Conservation (phyloP, 441 rosid species). For the Codiaeum variegatum region DNA sequence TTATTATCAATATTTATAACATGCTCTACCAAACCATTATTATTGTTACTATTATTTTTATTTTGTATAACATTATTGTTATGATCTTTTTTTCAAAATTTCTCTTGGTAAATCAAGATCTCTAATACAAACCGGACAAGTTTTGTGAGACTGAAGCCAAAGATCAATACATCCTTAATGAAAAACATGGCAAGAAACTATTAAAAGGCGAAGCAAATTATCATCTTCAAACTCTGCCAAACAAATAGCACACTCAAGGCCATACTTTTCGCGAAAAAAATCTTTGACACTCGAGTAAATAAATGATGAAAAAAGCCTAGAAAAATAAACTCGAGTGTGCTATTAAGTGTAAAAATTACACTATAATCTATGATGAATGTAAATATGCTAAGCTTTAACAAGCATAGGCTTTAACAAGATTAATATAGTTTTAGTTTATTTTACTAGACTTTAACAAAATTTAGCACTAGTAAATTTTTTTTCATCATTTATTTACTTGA, state of each 20-base stretch:
- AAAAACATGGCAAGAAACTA: conserved; percentile 69
- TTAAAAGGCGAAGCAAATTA: conserved; percentile 56
- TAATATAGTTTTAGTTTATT: too few relatives aligned
- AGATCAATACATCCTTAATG: conserved; percentile 83
- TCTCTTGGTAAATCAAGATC: conserved; percentile 52
- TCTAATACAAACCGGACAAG: conserved; percentile 84
- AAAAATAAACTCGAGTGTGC: too few relatives aligned
- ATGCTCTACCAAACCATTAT: conserved; percentile 18
- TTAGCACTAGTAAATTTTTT: conserved; percentile 50
- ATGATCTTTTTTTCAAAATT: conserved; percentile 30
- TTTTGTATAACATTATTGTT: conserved; percentile 19
- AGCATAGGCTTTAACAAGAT: too few relatives aligned
- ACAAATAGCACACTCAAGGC: conserved; percentile 83
- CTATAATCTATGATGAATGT: too few relatives aligned
- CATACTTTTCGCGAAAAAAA: conserved; percentile 46
- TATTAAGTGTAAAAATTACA: too few relatives aligned
- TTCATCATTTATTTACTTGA: conserved; percentile 57
- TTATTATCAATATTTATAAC: conserved; percentile 42
- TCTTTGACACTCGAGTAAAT: conserved; percentile 59
- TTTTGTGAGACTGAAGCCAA: conserved; percentile 72
- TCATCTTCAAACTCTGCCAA: conserved; percentile 62
- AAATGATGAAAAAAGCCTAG: conserved; percentile 63
- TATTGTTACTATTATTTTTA: conserved; percentile 7
- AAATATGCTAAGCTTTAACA: too few relatives aligned
- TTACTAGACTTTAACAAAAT: too few relatives aligned